These are phyloP conservation scores for Terfezia claveryi DNA, from an alignment of 495 filamentous ascomycete species.

Conservation along the genomic window DNA sequence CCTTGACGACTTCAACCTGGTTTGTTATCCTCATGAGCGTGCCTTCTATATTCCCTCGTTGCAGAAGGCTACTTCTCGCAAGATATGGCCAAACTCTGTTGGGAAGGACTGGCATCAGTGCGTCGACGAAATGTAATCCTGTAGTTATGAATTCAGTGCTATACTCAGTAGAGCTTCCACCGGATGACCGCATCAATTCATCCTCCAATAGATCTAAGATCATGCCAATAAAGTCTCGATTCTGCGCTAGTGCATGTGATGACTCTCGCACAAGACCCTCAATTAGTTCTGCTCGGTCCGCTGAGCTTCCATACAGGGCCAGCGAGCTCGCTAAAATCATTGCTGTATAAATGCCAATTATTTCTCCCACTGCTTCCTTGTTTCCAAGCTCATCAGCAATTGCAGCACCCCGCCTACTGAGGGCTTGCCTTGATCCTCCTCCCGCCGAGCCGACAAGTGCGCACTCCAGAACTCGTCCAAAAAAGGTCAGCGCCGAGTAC, in stretches of 20 bases:
- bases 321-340: constrained; percentile 23
- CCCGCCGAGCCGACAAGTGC: constrained; percentile 21
- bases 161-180: constrained; percentile 26
- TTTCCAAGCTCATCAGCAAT: constrained; percentile 21
- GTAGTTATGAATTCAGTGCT: constrained; percentile 41
- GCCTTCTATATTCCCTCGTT: constrained; percentile 46
- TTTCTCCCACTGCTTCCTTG: constrained; percentile 35
- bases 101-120: constrained; percentile 46
- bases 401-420: background rate
- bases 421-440: background rate
- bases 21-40: constrained; percentile 51
- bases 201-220: constrained; percentile 69
- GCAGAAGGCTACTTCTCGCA: constrained; percentile 52
- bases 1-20: constrained; percentile 49
- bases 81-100: constrained; percentile 77
- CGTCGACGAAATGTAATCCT: constrained; percentile 58
- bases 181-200: constrained; percentile 26
- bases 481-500: constrained; percentile 55
- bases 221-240: constrained; percentile 58
- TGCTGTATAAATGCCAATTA: constrained; percentile 38
- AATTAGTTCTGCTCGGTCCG: constrained; percentile 1
- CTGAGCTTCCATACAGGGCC: constrained; percentile 14
- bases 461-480: constrained; percentile 49
- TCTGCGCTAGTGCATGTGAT: constrained; percentile 48
- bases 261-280: constrained; percentile 38